Base-by-base conservation (phyloP, 495 filamentous ascomycete genomes). In the Aspergillus nidulans region DNA sequence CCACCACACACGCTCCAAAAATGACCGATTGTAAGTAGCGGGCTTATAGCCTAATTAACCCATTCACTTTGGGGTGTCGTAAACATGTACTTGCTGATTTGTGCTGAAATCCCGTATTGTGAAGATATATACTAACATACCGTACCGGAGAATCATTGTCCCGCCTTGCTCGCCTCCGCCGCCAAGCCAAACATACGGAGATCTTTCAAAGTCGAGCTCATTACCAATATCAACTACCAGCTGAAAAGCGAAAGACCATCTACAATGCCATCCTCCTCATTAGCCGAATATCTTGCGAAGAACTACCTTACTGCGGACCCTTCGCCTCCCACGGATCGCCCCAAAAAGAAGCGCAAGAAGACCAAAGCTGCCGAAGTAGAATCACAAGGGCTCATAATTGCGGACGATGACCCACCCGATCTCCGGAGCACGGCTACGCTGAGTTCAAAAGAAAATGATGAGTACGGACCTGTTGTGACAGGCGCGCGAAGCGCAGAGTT, bases 271-370 rank as follows among this genome's bases (percentile, higher is more conserved):
- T 70, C 62, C 46, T 63, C 55, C 62, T 65, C 59, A 53, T 82
- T 96, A 59, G 86, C 91, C 24, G 82, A 84, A 70, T 99, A 97
- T 70, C 86, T 99, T 47, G 92, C 94, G 49, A 87, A 91, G 60
- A 95, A 91, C 70, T 99, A 99, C 73, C 85, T 99, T 32, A 90
- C 81, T 4, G 87, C 89, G 26, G 89, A 92, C 67, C 70, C 58
- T 13, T 10, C 52, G 9, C 38, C 58, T 9, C 4, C 32, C 3
- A 15, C 70, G n/a, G 73, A 84, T 39, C 84, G 85, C 43, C 76
- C 86, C 12, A 80, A 81, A 23, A 85, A 87, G 66, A 91, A 92
- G 64, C 87, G 85, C 64, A 91, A 90, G 73, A 96, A 95, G 77
- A 85, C 88, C 59, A 94, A 94, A 66, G 69, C 82, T 52, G 77